Evolutionary conservation across 305 asterid genomes (phyloP).

Genomic region (Solanum chacoense): DNA sequence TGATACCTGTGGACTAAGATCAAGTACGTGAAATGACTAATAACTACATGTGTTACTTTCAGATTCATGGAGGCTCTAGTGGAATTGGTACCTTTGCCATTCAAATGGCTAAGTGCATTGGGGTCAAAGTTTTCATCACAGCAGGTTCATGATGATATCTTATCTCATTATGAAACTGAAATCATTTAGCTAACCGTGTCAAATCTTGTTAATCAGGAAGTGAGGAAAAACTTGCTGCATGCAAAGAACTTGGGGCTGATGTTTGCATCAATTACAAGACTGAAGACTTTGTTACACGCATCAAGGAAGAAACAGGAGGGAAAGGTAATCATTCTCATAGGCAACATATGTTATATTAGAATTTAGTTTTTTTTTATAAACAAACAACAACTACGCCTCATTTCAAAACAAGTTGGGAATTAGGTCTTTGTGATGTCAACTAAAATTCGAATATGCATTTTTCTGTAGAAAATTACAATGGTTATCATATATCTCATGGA

Average conservation of each 20-base stretch:
- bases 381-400: not conserved
- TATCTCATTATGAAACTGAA: not conserved
- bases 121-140: slow-evolving; percentile 69
- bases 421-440: not conserved
- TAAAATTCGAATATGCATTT: not conserved
- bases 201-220: slow-evolving; percentile 41
- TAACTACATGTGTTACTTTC: slow-evolving; percentile 13
- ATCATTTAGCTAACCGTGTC: not conserved
- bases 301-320: slow-evolving; percentile 91
- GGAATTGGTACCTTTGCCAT: slow-evolving; percentile 97
- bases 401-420: not conserved
- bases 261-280: slow-evolving; percentile 92
- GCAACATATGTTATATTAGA: not conserved
- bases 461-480: not conserved
- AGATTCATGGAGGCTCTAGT: slow-evolving; percentile 98
- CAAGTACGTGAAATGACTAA: not conserved
- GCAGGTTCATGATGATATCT: slow-evolving; percentile 51
- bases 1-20: not conserved
- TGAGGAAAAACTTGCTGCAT: slow-evolving; percentile 78
- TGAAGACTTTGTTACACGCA: slow-evolving; percentile 75
- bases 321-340: slow-evolving; percentile 35
- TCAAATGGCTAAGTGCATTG: slow-evolving; percentile 72
- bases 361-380: not conserved
- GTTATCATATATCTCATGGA: not conserved
- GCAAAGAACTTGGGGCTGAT: slow-evolving; percentile 91